These are phyloP conservation scores for Phytophthora agathidicida DNA, from an alignment of 352 stramenopile genomes.

Conservation along the genomic window DNA sequence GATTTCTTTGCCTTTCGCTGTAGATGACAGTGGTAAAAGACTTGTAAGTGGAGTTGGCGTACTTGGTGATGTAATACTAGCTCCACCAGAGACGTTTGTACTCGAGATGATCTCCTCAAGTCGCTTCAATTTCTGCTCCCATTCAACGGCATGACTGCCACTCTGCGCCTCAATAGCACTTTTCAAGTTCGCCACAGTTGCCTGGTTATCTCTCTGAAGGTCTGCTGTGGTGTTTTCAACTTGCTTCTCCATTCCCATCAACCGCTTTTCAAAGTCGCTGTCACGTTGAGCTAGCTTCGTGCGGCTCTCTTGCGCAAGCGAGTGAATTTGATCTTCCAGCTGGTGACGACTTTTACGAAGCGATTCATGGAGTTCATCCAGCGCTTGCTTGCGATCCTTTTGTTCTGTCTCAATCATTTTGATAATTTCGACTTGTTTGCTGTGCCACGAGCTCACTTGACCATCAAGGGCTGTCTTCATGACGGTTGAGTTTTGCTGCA, in stretches of 20 bases:
- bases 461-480: conserved; percentile 29
- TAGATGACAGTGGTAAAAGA: background rate
- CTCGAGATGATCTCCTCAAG: conserved; percentile 35
- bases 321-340: conserved; percentile 59
- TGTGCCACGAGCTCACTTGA: conserved; percentile 31
- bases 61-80: background rate
- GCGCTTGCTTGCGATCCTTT: conserved; percentile 46
- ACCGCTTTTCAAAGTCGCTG: conserved; percentile 41
- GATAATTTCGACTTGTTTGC: conserved; percentile 34
- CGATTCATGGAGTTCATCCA: conserved; percentile 49
- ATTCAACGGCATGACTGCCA: conserved; percentile 11
- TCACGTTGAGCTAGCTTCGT: conserved; percentile 32
- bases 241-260: conserved; percentile 40
- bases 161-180: conserved; percentile 5
- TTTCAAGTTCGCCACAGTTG: conserved; percentile 14
- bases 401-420: conserved; percentile 53
- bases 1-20: background rate
- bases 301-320: conserved; percentile 43
- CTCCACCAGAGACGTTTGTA: conserved; percentile 7
- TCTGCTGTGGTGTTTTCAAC: conserved; percentile 9
- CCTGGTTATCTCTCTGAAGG: conserved; percentile 23
- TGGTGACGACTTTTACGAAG: conserved; percentile 49
- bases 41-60: background rate
- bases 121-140: conserved; percentile 31
- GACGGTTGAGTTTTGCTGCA: conserved; percentile 22